Base-by-base conservation (phyloP, 345 rosid genomes). In the Trapa incisa region DNA sequence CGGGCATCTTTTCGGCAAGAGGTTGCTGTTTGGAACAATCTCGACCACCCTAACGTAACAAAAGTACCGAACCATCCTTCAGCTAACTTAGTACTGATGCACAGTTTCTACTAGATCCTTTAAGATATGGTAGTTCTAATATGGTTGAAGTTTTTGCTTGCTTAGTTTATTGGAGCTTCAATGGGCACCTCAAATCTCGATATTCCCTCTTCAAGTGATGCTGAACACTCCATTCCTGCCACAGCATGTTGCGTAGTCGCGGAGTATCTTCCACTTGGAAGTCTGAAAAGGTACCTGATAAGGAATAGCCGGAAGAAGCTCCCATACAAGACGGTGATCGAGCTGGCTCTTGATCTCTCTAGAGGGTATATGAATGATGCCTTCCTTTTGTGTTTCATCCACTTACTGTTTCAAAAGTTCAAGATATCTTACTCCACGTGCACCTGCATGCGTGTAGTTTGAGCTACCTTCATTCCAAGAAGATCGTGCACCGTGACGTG, bases 21-120 rank as follows among this genome's bases (percentile, higher is more conserved):
- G 74, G 99, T 94, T 72, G 87, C 96, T 61, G 99, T 94, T 70
- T 91, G 99, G 97, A 85, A 94, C 72, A 94, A 87, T 84, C 96
- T 94, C 64, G 72, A 84, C 78, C 91, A 94, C 80, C 89, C 86
- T 43, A 94, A 94, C 73, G 97, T 94, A 66, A 94, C 99, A 6
- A 85, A 80, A 75, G 97, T 94, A 76, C 60, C 10, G 37, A 37
- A 68, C 65, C 48, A 43, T 65, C 47, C 61, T 56, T 68, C 53
- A 10, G 50, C 61, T 68, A 38, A 15, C 39, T 33, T 53, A 29
- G 63, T 57, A 8, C 2, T 32, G 62, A 57, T 33, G 62, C 32
- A 29, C n/a, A n/a, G n/a, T n/a, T n/a, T 35, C 33, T 5, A n/a
- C 33, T n/a, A 54, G 22, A 1, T 8, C 29, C 33, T 22, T n/a